Evolutionary conservation across 139 green algal genomes (phyloP).

Genomic region (Auxenochlorella pyrenoidosa): DNA sequence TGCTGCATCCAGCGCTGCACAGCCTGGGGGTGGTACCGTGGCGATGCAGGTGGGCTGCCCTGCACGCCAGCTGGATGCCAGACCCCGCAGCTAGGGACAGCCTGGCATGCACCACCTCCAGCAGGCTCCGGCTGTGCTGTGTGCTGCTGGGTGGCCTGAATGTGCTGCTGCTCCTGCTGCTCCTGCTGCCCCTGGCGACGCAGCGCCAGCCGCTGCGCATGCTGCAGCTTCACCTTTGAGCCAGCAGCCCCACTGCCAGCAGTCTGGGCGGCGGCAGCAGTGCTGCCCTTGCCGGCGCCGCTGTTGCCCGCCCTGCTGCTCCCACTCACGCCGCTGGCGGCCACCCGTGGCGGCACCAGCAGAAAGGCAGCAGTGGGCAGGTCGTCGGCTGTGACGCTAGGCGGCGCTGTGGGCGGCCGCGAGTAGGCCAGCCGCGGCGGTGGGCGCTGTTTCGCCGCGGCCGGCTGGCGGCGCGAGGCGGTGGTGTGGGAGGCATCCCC

Average conservation of each 20-base stretch:
- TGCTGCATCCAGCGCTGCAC: slow-evolving; percentile 14
- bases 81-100: not conserved
- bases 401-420: not conserved
- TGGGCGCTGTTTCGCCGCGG: not conserved
- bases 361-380: slow-evolving; percentile 30
- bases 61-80: too few species aligned
- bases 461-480: not conserved
- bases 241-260: too few species aligned
- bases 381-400: slow-evolving; percentile 21
- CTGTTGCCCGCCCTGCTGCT: not conserved
- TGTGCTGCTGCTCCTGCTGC: not conserved
- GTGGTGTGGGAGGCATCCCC: not conserved
- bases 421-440: slow-evolving; percentile 31
- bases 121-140: too few species aligned
- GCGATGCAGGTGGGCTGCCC: not conserved
- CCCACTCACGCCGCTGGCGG: not conserved
- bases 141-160: not conserved
- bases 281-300: not conserved
- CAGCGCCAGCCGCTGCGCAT: slow-evolving; percentile 16
- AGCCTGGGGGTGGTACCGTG: not conserved
- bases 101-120: not conserved
- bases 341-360: slow-evolving; percentile 17
- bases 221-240: not conserved
- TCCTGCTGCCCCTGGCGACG: not conserved
- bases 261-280: not conserved